Conservation (phyloP, 805 yeast species). For the Suhomyces xylopsoci region DNA sequence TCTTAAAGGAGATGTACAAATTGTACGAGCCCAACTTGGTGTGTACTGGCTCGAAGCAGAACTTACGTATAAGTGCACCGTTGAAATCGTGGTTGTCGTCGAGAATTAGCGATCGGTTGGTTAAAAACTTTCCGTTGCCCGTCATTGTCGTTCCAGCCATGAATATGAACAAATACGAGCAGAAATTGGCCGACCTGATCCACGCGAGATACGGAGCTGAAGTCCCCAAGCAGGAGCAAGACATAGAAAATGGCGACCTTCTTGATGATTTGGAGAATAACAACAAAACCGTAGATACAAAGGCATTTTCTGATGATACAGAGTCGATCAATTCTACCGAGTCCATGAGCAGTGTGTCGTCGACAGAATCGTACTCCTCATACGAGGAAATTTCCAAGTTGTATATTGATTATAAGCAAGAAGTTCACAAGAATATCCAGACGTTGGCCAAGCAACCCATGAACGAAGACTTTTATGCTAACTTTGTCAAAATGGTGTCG, state of each 20-base stretch:
- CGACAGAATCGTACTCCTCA: conserved; percentile 34
- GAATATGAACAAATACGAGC: conserved; percentile 54
- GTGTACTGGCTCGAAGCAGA: conserved; percentile 54
- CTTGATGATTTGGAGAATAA: not conserved
- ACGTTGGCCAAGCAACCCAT: conserved; percentile 16
- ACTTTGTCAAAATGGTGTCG: conserved; percentile 26
- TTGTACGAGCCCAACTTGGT: conserved; percentile 61
- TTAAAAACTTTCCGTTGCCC: conserved; percentile 63
- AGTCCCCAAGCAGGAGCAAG: not conserved
- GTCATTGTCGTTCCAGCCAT: conserved; percentile 63
- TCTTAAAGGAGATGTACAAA: conserved; percentile 56
- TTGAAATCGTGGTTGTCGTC: conserved; percentile 59
- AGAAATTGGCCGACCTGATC: conserved; percentile 35
- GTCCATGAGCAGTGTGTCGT: conserved; percentile 21
- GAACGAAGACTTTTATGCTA: conserved; percentile 28
- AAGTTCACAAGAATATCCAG: conserved; percentile 11
- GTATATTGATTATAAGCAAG: conserved; percentile 27
- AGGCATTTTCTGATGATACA: conserved; percentile 3
- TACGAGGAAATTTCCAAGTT: conserved; percentile 38
- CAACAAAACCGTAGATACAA: not conserved
- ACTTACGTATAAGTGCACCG: conserved; percentile 42
- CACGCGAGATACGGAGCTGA: conserved; percentile 4
- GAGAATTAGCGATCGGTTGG: conserved; percentile 61
- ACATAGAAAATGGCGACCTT: not conserved
- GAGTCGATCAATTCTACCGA: conserved; percentile 19